Evolutionary conservation across 2,329 filamentous ascomycete species (phyloP), one percentile per base, ranked within the genome.

Genomic region (Lithohypha guttulata): DNA sequence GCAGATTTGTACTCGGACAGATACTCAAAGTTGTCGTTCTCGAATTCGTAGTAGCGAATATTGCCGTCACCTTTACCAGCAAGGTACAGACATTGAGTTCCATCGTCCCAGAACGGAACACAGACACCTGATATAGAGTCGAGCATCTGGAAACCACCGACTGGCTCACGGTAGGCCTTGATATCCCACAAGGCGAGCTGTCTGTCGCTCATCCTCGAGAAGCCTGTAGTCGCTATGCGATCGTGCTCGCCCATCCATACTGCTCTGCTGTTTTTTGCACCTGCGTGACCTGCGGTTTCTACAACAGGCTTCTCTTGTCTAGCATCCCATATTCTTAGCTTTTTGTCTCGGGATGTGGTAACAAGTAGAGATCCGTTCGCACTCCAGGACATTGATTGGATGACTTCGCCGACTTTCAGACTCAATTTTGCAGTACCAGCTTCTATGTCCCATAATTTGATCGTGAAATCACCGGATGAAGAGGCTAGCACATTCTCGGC

Each of bases 51-150:
- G 71, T 98, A 98, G 48, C 91, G 87, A 57, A 98, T 98, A 64
- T 98, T 98, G 56, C 91, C 91, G 58, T 98, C 91, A 62, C 89
- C 91, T 70, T 96, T 96, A 59, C 91, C 91, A 54, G 91, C 91
- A 57, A 98, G 74, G 64, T 95, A 98, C 56, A 98, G 70, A 59
- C 85, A 93, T 65, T 91, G 86, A 37, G 84, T 94, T 45, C 87
- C 85, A 45, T 96, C 89, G 59, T 98, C 91, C 91, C 91, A 98
- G 75, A 98, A 96, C 21, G 91, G 91, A 84, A 98, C 95, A 72
- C 86, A 93, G 44, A 98, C 87, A 59, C 91, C 91, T 31, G 89
- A 95, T 55, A 94, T 94, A 32, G 85, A 93, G 64, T 98, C 91
- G 34, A 98, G 73, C 51, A 83, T 82, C 53, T 76, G 79, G 66